Percentiles rank a stretch among this genome's conserved stretches.
These are phyloP conservation scores for Sporothrix brasiliensis DNA, from an alignment of 2,329 filamentous ascomycete genomes.

Conservation along the genomic window DNA sequence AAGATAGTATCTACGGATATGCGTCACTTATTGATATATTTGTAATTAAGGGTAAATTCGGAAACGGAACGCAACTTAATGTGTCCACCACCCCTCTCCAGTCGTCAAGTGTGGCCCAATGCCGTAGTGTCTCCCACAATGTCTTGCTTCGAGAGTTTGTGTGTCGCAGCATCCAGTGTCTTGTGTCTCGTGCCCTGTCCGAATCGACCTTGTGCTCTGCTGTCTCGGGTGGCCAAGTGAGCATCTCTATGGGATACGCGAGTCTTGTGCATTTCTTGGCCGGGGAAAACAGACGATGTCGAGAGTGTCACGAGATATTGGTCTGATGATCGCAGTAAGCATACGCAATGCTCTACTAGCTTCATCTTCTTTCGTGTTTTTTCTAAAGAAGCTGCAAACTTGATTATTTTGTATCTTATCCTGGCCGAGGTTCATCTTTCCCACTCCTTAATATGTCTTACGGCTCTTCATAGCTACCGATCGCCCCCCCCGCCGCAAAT, in stretches of 20 bases:
- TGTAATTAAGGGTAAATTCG: neutral
- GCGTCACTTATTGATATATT: neutral
- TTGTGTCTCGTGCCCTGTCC: conserved; percentile 16
- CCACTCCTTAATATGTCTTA: neutral
- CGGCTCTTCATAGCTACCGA: neutral
- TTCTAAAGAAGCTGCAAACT: neutral
- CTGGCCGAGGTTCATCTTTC: neutral
- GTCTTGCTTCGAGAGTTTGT: neutral
- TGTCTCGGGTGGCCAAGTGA: conserved; percentile 17
- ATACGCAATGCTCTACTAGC: neutral
- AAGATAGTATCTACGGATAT: neutral
- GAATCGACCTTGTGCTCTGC: neutral
- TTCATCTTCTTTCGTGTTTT: neutral
- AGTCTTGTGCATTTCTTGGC: neutral
- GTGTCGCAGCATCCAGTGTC: conserved; percentile 15
- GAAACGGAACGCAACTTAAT: neutral
- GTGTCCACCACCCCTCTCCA: neutral
- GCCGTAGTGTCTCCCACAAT: neutral
- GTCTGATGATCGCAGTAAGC: conserved; percentile 3
- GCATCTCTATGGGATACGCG: conserved; percentile 8
- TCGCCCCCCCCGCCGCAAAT: neutral
- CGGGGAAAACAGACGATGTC: neutral
- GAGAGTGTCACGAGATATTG: conserved; percentile 10
- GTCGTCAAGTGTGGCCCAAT: neutral
- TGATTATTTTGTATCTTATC: neutral